Base-by-base conservation (phyloP, 148 eudicot species). In the Silene conica region DNA sequence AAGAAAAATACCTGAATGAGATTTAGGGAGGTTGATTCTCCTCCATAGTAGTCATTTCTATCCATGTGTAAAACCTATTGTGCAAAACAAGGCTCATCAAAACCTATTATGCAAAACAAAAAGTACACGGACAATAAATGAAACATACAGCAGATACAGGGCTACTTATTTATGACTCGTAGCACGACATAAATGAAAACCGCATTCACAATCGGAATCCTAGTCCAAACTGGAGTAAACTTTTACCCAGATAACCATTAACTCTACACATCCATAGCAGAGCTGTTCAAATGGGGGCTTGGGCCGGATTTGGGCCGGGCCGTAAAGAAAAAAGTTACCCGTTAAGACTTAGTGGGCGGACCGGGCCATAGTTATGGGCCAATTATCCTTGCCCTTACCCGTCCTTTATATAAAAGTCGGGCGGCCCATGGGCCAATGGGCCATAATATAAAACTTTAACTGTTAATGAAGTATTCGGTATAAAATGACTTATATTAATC, bases 1-100 rank as follows among this genome's bases (percentile, higher is more conserved):
- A 8, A 22, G 8, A 45, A 69, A 14, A 14, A 26, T 68, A 93
- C 98, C 98, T 93, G 98, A 80, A 77, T 83, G 73, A 95, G 92
- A 80, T 95, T 91, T 56, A 95, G 90, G 38, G 98, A 95, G 70
- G 98, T 90, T 80, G 97, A 95, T 75, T 93, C 98, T 80, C 95
- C 98, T 75, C 98, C 98, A 74, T 93, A 93, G 62, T 93, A 93
- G 79, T 95, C 98, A 87, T 95, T 95, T 77, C 98, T 89, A 79
- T 95, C 98, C 98, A 95, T 95, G 84, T 95, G 98, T 74, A 95
- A 82, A 61, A 95, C 98, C 98, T 93, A 85, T 60, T 65, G 55
- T 10, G 15, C n/a, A 76, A 52, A 21, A 63, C 65, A 72, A 3
- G 48, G 52, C 60, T n/a, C 57, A 64, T 75, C 61, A 80, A n/a